Base-by-base conservation (phyloP, 352 stramenopile species). In the Phytopythium montanum region DNA sequence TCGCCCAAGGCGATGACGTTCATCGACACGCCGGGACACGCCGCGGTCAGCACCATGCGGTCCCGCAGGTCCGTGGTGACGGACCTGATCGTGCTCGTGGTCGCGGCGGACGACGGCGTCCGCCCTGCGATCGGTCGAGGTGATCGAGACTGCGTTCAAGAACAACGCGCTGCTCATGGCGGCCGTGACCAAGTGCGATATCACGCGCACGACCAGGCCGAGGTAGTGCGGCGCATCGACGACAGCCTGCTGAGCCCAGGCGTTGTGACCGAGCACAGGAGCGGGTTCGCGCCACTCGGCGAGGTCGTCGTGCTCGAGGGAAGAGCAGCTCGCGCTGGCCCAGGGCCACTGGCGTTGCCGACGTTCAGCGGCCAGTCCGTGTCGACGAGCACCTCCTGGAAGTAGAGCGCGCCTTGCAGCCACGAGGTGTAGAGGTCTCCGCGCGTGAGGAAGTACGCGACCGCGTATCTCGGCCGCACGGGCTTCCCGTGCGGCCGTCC, bases 311-410 rank as follows among this genome's bases (percentile, higher is more conserved):
- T 99, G 31, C 75, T 99, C 19, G 98, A 99, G 70, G 93, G 94
- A 8, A 92, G 88, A 50, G 76, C 99, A 19, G 88, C 97, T 63
- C 88, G 89, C 41, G 96, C 79, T 96, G 2, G 99, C 85, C 95
- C 97, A 98, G 48, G 97, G 81, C 96, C 97, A 99, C n/a, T n/a
- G n/a, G n/a, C n/a, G 66, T 99, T 99, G 72, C 96, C 97, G 59
- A 96, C 88, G 75, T 99, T 99, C 19, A 99, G 66, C 2, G 85
- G 67, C 84, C 95, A 99, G 67, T 99, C 96, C 25, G 96, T 73
- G 70, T 99, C 97, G 36, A 99, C 75, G 3, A 99, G 79, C 34
- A 97, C 85, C 59, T 92, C 79, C 61, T 99, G 94, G 69, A 87
- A 96, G 23, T 96, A 92, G 25, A 72, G 69, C 9, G 88, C 90